A percentile compares a stretch with the other conserved stretches of the same genome.
Conservation (phyloP, 1,139 yeast genomes). For the Meyerozyma guilliermondii region DNA sequence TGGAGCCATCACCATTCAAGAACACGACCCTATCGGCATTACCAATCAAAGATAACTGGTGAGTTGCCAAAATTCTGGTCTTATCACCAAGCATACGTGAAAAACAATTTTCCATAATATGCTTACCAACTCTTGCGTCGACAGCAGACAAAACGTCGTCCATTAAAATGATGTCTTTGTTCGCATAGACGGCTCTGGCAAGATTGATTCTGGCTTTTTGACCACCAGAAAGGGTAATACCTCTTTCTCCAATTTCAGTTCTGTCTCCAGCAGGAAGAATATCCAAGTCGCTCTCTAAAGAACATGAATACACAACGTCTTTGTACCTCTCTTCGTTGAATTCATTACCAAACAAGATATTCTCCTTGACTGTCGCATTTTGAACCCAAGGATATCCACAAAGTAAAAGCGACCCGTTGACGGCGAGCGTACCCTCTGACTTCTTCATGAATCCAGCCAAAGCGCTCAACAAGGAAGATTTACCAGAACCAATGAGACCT, state of each 20-base stretch:
- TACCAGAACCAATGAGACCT: conserved; percentile 49
- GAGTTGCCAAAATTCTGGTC: conserved; percentile 17
- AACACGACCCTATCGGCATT: conserved; percentile 15
- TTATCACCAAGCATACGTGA: conserved; percentile 12
- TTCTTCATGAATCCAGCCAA: conserved; percentile 45
- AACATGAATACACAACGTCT: conserved; percentile 28
- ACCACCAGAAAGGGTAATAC: conserved; percentile 18
- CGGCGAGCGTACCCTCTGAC: conserved; percentile 31
- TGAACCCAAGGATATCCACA: conserved; percentile 53
- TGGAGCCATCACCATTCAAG: conserved; percentile 14
- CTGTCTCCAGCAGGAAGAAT: conserved; percentile 14
- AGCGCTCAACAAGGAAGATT: conserved; percentile 43
- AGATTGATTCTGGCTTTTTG: conserved; percentile 18
- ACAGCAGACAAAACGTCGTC: conserved; percentile 18
- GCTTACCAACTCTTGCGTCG: conserved; percentile 17
- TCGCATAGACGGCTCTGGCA: conserved; percentile 17
- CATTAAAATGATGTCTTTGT: conserved; percentile 11
- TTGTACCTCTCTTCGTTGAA: conserved; percentile 23
- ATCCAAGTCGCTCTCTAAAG: conserved; percentile 22
- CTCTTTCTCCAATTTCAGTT: conserved; percentile 18
- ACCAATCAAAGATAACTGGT: conserved; percentile 15
- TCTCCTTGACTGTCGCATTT: conserved; percentile 36
- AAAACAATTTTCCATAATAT: conserved; percentile 13
- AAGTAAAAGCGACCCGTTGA: conserved; percentile 35
- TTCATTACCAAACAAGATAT: conserved; percentile 29